Percentiles rank a stretch among this genome's conserved stretches.
phyloP scores from a whole-genome alignment of 306 rosid genomes.

The Rosa chinensis region DNA sequence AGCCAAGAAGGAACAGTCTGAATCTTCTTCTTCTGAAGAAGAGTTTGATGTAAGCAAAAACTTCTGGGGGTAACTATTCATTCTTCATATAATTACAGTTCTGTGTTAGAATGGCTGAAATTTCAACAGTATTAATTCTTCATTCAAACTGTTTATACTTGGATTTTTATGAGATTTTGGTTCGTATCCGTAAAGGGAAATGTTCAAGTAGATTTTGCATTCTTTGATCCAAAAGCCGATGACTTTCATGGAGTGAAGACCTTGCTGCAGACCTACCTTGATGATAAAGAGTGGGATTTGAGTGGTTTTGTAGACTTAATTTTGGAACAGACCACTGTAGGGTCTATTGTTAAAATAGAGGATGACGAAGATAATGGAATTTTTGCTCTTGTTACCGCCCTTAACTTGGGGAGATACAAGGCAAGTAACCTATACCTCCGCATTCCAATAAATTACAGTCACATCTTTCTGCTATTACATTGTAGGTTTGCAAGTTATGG shows the following conservation, averaged over 20 bases:
- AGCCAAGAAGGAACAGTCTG: constrained; percentile 32
- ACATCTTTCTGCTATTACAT: background rate
- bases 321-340: constrained; percentile 67
- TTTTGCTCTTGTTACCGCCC: constrained; percentile 63
- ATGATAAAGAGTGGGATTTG: constrained; percentile 72
- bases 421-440: constrained; percentile 37
- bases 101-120: background rate
- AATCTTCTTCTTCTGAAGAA: constrained; percentile 59
- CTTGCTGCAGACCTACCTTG: constrained; percentile 71
- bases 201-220: constrained; percentile 79
- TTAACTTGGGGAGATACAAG: constrained; percentile 69
- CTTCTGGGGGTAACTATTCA: background rate
- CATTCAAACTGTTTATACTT: background rate
- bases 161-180: constrained; percentile 11
- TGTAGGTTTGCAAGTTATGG: background rate
- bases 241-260: constrained; percentile 90
- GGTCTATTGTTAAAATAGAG: constrained; percentile 72
- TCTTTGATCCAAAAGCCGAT: constrained; percentile 76
- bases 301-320: constrained; percentile 70
- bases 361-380: constrained; percentile 81
- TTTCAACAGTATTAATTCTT: background rate
- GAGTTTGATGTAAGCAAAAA: constrained; percentile 58
- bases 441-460: background rate
- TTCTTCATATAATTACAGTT: background rate
- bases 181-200: constrained; percentile 47